Evolutionary conservation across 2,329 filamentous ascomycete species (phyloP).

Genomic region (Aspergillus glaucus): DNA sequence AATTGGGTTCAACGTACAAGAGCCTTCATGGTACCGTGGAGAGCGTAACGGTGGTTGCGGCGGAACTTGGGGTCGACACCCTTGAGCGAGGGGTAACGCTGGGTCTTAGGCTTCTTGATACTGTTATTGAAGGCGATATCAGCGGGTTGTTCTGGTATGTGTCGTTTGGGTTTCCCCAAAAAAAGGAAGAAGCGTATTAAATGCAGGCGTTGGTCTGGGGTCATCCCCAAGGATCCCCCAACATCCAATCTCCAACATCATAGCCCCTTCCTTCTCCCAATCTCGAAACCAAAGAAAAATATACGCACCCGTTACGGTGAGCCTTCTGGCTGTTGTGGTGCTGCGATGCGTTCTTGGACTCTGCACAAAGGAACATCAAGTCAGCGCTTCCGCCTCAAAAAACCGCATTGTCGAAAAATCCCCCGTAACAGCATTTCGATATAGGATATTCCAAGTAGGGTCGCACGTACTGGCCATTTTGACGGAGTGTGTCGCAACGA

Average conservation of each 20-base stretch:
- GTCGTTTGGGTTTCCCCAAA: not conserved
- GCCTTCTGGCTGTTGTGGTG: slow-evolving; percentile 98
- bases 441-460: slow-evolving; percentile 1
- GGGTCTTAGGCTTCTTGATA: slow-evolving; percentile 99
- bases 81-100: slow-evolving; percentile 97
- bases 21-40: slow-evolving; percentile 97
- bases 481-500: slow-evolving; percentile 36
- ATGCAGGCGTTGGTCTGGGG: not conserved
- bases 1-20: slow-evolving; percentile 60
- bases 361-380: slow-evolving; percentile 43
- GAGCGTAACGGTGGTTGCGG: slow-evolving; percentile 99
- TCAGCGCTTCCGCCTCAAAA: slow-evolving; percentile 18
- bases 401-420: not conserved
- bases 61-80: slow-evolving; percentile 99
- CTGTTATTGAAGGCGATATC: slow-evolving; percentile 45
- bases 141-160: slow-evolving; percentile 11
- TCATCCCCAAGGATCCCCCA: slow-evolving; percentile 3
- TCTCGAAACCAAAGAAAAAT: slow-evolving; percentile 5
- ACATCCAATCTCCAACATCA: slow-evolving; percentile 8
- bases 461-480: slow-evolving; percentile 42
- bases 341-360: slow-evolving; percentile 99
- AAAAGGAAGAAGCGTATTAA: not conserved
- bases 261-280: not conserved
- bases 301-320: slow-evolving; percentile 93
- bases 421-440: not conserved